Base-by-base conservation (phyloP, 179 eudicot genomes). In the Silene coronaria region DNA sequence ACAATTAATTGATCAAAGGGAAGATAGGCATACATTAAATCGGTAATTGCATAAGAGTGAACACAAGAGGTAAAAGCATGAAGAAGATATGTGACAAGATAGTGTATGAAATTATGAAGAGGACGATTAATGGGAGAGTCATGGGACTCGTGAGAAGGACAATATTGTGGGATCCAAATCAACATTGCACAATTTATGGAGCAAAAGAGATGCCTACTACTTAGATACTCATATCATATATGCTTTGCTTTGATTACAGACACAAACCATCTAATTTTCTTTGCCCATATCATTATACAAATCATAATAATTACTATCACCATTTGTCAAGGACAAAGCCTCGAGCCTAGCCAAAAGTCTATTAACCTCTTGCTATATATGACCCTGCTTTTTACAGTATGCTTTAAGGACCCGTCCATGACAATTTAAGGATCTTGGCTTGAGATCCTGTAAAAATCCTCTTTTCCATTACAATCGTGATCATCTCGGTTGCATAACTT, bases 161-260 rank as follows among this genome's bases (percentile, higher is more conserved):
- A 69, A 57, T 24, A 69, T 16, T 23, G 71, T 6, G 64, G 76
- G 58, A 78, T 78, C 79, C 81, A 70, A 42, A 71, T 75, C 79
- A 70, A 82, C 66, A 71, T 46, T 42, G 71, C 84, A 82, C 74
- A 82, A 78, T 75, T 78, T 70, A 69, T 78, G 84, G 84, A 70
- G 69, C 75, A 21, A 57, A 68, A 53, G 58, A 51, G 46, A 77
- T n/a, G 48, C n/a, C 58, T 53, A 53, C 21, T n/a, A 53, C 16
- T 14, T 53, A 53, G n/a, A n/a, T 53, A 53, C 58, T 53, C 58
- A 16, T 51, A 6, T 51, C 16, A 13, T 17, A 78, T 3, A 68
- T 64, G 23, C n/a, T 74, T n/a, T n/a, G n/a, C n/a, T n/a, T n/a
- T 74, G 53, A 77, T 77, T 77, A 71, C 62, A 60, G 68, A 73